Percentiles rank a stretch among this genome's conserved stretches.
phyloP scores from a whole-genome alignment of 1,284 basidiomycete species.

The Apiotrichum laibachii region DNA sequence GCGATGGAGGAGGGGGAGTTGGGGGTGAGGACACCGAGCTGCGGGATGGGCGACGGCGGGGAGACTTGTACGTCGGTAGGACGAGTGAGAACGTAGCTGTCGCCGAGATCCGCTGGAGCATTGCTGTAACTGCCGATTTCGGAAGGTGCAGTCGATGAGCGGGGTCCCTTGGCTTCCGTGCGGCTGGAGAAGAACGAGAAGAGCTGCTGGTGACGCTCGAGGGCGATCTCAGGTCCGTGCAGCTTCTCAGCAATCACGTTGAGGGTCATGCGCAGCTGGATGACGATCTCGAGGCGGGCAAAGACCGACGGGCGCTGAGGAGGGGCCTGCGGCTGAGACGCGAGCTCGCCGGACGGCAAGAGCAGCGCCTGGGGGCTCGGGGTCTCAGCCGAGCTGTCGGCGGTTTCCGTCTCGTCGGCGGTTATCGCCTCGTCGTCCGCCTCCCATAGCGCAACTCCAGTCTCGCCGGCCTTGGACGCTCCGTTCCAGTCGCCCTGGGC shows the following conservation, averaged over 20 bases:
- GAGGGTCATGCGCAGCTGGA: constrained; percentile 85
- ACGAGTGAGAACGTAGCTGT: constrained; percentile 16
- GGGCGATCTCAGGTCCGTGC: constrained; percentile 81
- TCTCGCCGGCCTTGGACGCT: constrained; percentile 73
- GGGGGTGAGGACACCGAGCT: not conserved
- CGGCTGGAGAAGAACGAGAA: constrained; percentile 68
- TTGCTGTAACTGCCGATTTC: constrained; percentile 1
- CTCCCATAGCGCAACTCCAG: constrained; percentile 60
- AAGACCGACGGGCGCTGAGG: not conserved
- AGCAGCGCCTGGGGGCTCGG: constrained; percentile 12
- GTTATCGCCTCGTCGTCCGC: constrained; percentile 47
- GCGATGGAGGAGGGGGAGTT: constrained; percentile 10
- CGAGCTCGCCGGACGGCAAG: constrained; percentile 4
- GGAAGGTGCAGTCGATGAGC: not conserved
- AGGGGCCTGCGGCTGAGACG: not conserved
- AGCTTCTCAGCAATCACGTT: constrained; percentile 77
- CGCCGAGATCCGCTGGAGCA: constrained; percentile 25
- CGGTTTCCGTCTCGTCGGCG: constrained; percentile 16
- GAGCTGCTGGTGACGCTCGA: constrained; percentile 76
- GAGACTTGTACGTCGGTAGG: constrained; percentile 8
- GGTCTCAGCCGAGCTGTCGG: constrained; percentile 27
- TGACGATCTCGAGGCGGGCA: constrained; percentile 59
- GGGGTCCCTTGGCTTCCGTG: not conserved
- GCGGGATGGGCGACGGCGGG: constrained; percentile 12
- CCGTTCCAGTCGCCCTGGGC: constrained; percentile 77